Evolutionary conservation across 2,329 filamentous ascomycete species (phyloP), one percentile per base, ranked within the genome.

Genomic region (Xylaria multiplex): DNA sequence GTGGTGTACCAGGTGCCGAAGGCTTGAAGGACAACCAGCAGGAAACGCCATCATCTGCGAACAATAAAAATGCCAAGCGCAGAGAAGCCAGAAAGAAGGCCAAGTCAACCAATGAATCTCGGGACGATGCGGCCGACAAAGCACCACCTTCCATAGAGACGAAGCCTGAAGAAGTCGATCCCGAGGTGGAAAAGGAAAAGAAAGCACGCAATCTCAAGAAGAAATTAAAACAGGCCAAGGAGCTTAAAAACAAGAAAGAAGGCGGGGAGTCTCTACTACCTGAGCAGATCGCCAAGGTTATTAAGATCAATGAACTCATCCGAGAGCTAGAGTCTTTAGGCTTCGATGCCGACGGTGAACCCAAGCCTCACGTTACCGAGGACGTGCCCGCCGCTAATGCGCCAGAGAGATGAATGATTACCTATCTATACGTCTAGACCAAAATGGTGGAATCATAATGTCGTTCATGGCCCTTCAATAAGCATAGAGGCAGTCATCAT

Each of bases 251-350:
- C 74, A 97, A 97, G 85, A 97, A 97, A 79, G 92, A 97, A 27
- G 90, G 89, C 62, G 96, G 96, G 22, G 91, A 93, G 76, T 85
- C 88, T 4, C 81, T 99, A 67, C 84, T 98, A 30, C 95, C 94
- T 0, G 96, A 99, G 81, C 96, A 99, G 81, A 91, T 98, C 70
- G 93, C 95, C 73, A 99, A 99, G 82, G 93, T 99, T 62, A 96
- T 97, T 78, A 97, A 96, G 80, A 97, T 99, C 77, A 93, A 93
- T 69, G 96, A 99, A 81, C 85, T 99, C 57, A 90, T 97, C 64
- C 88, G 93, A 13, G 94, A 98, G 77, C 81, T 99, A 62, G 92
- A 96, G 73, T 86, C 87, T 2, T 83, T 99, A 32, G 95, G 95
- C 0, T 93, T 98, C 69, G 91, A 96, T 77, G 81, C 87, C 0